Conservation (phyloP, 805 yeast genomes). For the Kazachstania psychrophila region DNA sequence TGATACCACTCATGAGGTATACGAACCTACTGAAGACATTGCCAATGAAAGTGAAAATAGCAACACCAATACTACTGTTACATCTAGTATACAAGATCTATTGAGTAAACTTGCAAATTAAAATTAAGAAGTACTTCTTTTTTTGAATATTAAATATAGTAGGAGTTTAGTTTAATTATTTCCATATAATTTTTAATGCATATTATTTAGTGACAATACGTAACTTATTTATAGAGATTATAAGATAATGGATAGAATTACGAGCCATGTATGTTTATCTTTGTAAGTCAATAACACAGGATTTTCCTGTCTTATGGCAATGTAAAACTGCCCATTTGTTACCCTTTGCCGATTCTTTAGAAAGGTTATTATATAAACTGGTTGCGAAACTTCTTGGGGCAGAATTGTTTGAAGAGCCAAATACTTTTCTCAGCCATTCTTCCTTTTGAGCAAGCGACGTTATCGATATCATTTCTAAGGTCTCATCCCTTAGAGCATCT, state of each 20-base stretch:
- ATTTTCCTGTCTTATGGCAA: slow-evolving; percentile 68
- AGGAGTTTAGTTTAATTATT: no score
- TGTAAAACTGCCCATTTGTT: slow-evolving; percentile 67
- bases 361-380: slow-evolving; percentile 60
- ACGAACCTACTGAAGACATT: slow-evolving; percentile 4
- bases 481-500: slow-evolving; percentile 72
- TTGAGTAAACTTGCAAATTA: slow-evolving; percentile 28
- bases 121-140: no score
- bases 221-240: no score
- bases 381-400: slow-evolving; percentile 73
- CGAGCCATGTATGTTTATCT: no score
- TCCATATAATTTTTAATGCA: no score
- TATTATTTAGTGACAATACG: no score
- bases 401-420: slow-evolving; percentile 67
- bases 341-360: slow-evolving; percentile 65
- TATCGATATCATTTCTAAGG: slow-evolving; percentile 70
- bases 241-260: no score
- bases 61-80: slow-evolving; percentile 15
- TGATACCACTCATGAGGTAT: slow-evolving; percentile 6
- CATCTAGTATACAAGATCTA: slow-evolving; percentile 30
- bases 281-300: slow-evolving; percentile 58
- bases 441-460: slow-evolving; percentile 70
- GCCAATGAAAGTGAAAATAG: slow-evolving; percentile 10
- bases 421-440: slow-evolving; percentile 67
- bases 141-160: no score